A percentile compares a stretch with the other conserved stretches of the same genome.
These are phyloP conservation scores for Venturia aucupariae DNA, from an alignment of 2,329 filamentous ascomycete genomes.

Conservation along the genomic window DNA sequence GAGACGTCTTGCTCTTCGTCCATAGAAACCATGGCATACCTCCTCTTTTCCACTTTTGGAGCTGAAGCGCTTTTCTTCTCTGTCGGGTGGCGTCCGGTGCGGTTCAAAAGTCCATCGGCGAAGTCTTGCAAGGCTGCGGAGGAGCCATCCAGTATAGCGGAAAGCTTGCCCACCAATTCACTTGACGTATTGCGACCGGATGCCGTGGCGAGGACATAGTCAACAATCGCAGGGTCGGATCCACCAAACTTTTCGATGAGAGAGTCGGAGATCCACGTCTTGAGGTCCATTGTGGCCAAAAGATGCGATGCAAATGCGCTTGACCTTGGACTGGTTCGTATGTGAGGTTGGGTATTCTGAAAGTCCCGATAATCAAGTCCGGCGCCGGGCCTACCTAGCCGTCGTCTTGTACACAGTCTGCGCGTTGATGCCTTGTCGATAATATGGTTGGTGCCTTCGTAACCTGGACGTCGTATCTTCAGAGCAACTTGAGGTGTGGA, in stretches of 20 bases:
- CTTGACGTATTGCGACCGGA: constrained; percentile 39
- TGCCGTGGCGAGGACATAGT: constrained; percentile 48
- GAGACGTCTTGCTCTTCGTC: constrained; percentile 34
- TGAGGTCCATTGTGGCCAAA: constrained; percentile 24
- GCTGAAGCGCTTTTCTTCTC: constrained; percentile 17
- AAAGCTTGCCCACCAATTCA: constrained; percentile 42
- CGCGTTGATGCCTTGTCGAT: background rate
- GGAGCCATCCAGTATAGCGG: constrained; percentile 42
- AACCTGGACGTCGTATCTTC: background rate
- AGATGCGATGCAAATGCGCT: background rate
- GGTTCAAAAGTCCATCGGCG: constrained; percentile 37
- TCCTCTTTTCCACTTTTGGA: constrained; percentile 30
- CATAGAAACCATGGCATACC: constrained; percentile 47
- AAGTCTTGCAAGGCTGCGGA: constrained; percentile 38
- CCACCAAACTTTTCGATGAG: constrained; percentile 45
- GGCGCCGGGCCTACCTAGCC: background rate
- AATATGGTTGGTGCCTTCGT: too few species aligned
- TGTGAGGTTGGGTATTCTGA: background rate
- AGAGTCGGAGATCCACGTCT: constrained; percentile 37
- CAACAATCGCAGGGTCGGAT: constrained; percentile 46
- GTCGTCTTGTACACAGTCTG: background rate
- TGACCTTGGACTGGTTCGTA: background rate
- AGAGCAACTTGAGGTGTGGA: background rate
- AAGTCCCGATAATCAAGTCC: background rate
- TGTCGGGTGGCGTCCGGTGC: constrained; percentile 22